Conservation (phyloP, 352 stramenopile genomes). For the Pythium inflatum region DNA sequence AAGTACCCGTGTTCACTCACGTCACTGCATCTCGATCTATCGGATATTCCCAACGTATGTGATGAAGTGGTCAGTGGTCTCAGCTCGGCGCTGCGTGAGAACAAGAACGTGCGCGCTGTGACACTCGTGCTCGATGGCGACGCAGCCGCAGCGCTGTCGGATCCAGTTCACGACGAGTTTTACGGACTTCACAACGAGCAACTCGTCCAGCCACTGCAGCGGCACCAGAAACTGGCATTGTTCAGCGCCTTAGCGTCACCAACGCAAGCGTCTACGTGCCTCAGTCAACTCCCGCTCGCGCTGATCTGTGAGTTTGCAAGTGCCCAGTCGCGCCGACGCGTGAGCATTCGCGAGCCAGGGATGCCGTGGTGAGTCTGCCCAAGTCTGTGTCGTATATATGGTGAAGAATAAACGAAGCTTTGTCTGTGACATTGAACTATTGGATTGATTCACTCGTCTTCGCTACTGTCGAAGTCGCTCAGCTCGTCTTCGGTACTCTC, state of each 20-base stretch:
- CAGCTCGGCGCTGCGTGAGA: not conserved
- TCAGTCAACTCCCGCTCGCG: conserved; percentile 13
- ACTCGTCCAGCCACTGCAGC: conserved; percentile 2
- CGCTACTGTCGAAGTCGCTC: no score
- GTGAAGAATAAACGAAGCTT: no score
- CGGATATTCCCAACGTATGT: conserved; percentile 1
- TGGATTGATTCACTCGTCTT: no score
- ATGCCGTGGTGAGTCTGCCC: no score
- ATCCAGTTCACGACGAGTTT: conserved; percentile 20
- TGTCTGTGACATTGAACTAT: no score
- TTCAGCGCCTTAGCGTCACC: not conserved
- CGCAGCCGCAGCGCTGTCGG: conserved; percentile 7
- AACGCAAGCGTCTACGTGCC: no score
- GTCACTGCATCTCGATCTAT: conserved; percentile 22
- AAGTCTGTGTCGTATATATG: no score
- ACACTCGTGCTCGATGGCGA: conserved; percentile 23
- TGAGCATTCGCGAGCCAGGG: conserved; percentile 16
- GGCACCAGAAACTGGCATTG: conserved; percentile 10
- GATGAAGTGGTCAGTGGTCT: conserved; percentile 6
- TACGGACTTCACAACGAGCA: conserved; percentile 17
- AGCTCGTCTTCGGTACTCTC: no score
- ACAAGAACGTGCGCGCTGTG: not conserved
- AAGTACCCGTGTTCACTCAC: not conserved
- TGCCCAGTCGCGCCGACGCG: not conserved
- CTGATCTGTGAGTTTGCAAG: conserved; percentile 18